phyloP scores from a whole-genome alignment of 2,329 filamentous ascomycete species.

The Alternaria sp. region DNA sequence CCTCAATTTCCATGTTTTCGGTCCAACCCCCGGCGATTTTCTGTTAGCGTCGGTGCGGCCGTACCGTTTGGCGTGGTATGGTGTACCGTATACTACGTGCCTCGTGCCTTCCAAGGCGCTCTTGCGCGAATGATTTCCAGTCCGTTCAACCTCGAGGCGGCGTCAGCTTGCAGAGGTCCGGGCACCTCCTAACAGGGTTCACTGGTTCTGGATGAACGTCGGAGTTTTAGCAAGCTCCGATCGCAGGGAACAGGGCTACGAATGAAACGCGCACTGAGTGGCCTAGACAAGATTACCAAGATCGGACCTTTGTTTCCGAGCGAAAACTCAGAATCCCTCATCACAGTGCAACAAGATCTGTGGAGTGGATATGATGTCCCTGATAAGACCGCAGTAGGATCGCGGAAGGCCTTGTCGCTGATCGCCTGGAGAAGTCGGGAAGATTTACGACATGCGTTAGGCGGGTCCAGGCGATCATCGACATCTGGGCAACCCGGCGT shows the following conservation, averaged over 20 bases:
- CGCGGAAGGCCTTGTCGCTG: not conserved
- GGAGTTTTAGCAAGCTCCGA: not conserved
- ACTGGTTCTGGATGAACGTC: constrained; percentile 4
- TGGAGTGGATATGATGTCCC: not conserved
- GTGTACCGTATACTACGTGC: not conserved
- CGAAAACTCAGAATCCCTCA: not conserved
- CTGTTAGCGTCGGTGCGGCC: not conserved
- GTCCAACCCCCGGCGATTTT: constrained; percentile 8
- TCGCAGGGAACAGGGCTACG: constrained; percentile 12
- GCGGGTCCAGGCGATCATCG: not conserved
- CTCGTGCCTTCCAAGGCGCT: not conserved
- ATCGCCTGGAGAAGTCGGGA: not conserved
- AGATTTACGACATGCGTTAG: constrained; percentile 2
- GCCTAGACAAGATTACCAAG: constrained; percentile 1
- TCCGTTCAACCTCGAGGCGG: not conserved
- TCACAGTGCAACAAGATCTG: not conserved
- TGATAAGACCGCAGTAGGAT: not conserved
- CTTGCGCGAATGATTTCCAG: not conserved
- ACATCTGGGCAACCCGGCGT: not conserved
- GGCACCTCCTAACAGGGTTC: constrained; percentile 4
- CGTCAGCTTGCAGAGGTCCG: not conserved
- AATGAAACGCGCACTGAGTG: constrained; percentile 9
- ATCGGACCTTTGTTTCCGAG: not conserved
- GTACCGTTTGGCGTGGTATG: not conserved
- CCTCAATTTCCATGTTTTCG: constrained; percentile 5